These are phyloP conservation scores for Glycine tomentella DNA, from an alignment of 306 rosid species.

Conservation along the genomic window DNA sequence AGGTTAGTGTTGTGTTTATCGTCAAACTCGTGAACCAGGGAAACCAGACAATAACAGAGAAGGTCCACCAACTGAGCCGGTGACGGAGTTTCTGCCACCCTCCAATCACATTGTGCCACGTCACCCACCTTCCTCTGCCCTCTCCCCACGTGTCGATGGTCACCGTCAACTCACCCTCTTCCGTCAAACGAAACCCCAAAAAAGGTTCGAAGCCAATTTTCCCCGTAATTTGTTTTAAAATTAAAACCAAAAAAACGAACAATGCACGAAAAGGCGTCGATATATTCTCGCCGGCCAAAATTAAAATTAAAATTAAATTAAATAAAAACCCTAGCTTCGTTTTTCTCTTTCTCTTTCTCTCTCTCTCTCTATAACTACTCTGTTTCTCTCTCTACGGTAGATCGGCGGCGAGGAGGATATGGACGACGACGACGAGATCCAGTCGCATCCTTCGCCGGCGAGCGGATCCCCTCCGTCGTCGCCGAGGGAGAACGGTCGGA, in stretches of 20 bases:
- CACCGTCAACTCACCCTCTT: constrained; percentile 52
- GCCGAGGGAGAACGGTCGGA: constrained; percentile 65
- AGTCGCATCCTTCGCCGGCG: constrained; percentile 66
- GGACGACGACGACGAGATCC: constrained; percentile 92
- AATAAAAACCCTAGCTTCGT: constrained; percentile 52
- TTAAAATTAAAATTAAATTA: constrained; percentile 17
- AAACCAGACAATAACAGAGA: constrained; percentile 36
- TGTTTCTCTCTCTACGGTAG: constrained; percentile 35
- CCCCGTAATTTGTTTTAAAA: background rate
- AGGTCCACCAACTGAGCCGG: constrained; percentile 54
- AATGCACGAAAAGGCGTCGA: constrained; percentile 49
- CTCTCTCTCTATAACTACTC: constrained; percentile 35
- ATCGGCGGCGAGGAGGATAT: constrained; percentile 55
- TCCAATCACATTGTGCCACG: constrained; percentile 46
- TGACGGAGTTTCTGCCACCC: constrained; percentile 40
- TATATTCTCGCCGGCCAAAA: constrained; percentile 70
- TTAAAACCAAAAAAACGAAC: constrained; percentile 13
- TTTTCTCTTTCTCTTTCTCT: constrained; percentile 31
- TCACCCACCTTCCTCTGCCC: constrained; percentile 18
- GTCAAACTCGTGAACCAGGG: constrained; percentile 46
- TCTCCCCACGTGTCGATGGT: constrained; percentile 55
- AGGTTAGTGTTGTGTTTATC: constrained; percentile 46
- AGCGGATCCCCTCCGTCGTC: constrained; percentile 76
- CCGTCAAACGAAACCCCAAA: constrained; percentile 43
- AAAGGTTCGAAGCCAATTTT: constrained; percentile 9